Evolutionary conservation across 192 early-diverging fungal species (phyloP), one percentile per base, ranked within the genome.

Genomic region (Phycomyces blakesleeanus): DNA sequence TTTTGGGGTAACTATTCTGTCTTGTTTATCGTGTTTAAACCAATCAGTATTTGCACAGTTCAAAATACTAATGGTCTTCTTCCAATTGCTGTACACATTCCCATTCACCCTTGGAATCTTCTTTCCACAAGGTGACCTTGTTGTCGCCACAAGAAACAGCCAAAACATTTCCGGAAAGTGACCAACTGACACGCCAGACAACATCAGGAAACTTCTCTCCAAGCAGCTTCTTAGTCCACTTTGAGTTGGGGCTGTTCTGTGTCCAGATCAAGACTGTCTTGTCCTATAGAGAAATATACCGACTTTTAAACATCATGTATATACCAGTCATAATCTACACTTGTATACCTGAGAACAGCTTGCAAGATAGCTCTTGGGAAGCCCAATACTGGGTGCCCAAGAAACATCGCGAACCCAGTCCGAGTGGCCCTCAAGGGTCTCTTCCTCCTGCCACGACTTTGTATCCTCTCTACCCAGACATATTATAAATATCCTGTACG

Each of bases 361-460:
- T 10, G 97, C 97, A 40, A 99, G 76, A 69, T 93, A 93, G 62
- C 79, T 92, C 74, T 85, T 86, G 37, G 93, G 87, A 5, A 97
- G 80, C 1, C 97, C 97, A 67, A 97, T 84, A 72, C 89, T 95
- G 21, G 97, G 97, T 27, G 97, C 96, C 79, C 89, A 99, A 10
- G 95, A 88, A 44, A 99, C 91, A 75, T 99, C 97, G 22, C 97
- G 85, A 15, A 99, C 95, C 97, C 97, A 99, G 73, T 99, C 96
- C 26, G 87, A 81, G 73, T 99, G 97, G 7, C 91, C 92, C 53
- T 95, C 89, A 41, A 99, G 81, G 7, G 76, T 82, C 8, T 83
- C 83, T 50, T 91, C 87, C 64, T 93, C 87, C 61, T 89, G 90
- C 85, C 89, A 97, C 2, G 76, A 69, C 71, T 88, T 87, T 40